These are phyloP conservation scores for Fraxinus dipetala DNA, from an alignment of 305 asterid species.

Conservation along the genomic window DNA sequence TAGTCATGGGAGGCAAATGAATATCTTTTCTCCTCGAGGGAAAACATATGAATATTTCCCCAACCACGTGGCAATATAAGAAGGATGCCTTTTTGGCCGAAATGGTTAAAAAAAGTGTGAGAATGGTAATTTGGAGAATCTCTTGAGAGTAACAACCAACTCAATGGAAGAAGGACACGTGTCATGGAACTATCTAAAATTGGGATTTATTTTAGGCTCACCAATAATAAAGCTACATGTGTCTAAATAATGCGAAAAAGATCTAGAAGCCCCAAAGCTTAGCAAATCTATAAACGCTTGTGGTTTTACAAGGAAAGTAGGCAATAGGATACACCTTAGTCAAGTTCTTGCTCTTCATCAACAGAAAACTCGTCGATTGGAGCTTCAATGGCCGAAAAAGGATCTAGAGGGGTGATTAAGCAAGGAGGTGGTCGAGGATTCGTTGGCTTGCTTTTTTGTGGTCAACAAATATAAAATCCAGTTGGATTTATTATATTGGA, in stretches of 20 bases:
- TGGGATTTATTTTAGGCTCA: neutral
- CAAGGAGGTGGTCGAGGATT: neutral
- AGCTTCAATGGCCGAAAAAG: neutral
- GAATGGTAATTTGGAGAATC: neutral
- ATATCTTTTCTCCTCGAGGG: neutral
- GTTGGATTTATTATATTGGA: neutral
- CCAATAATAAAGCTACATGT: neutral
- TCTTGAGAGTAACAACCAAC: neutral
- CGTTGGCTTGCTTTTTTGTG: neutral
- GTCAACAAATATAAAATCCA: neutral
- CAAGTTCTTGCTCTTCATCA: neutral
- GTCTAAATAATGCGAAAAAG: neutral
- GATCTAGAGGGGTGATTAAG: neutral
- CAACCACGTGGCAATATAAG: neutral
- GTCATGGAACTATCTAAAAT: neutral
- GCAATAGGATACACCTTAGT: neutral
- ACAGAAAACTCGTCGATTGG: neutral
- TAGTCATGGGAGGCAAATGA: neutral
- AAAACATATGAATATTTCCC: neutral
- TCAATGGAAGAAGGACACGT: neutral
- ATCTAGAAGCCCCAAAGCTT: neutral
- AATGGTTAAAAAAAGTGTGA: neutral
- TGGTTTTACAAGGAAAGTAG: neutral
- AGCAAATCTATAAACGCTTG: neutral
- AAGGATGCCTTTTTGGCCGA: neutral